Conservation (phyloP, 257 asterid species). For the Jaltomata sinuosa region DNA sequence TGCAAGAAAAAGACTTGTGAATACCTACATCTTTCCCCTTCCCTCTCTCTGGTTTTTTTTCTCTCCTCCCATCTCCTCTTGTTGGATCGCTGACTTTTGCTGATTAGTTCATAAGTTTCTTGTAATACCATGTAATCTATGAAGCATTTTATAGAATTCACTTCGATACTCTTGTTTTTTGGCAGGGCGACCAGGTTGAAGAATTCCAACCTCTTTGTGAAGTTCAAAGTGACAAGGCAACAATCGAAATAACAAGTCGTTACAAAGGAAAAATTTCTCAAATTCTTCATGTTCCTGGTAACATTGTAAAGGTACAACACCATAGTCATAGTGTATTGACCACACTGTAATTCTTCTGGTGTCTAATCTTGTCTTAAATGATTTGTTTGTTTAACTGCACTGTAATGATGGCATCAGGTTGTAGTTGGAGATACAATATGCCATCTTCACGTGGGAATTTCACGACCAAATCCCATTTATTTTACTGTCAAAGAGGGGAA, state of each 20-base stretch:
- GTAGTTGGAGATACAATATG: background rate
- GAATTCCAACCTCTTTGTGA: conserved; percentile 98
- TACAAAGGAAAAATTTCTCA: conserved; percentile 69
- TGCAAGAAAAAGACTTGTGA: background rate
- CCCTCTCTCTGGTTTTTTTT: background rate
- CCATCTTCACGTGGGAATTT: background rate
- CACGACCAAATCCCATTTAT: background rate
- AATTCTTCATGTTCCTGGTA: conserved; percentile 74
- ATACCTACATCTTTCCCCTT: background rate
- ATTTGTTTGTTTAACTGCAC: background rate
- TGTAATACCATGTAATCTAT: background rate
- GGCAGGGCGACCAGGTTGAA: conserved; percentile 84
- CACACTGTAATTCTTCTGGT: background rate
- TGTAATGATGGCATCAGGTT: background rate
- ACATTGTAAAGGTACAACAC: conserved; percentile 66
- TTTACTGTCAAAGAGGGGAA: background rate
- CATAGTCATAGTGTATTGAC: background rate
- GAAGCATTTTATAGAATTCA: background rate
- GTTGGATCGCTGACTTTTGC: background rate
- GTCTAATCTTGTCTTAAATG: background rate
- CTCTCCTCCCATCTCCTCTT: background rate
- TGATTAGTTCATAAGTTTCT: background rate
- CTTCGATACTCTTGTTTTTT: background rate
- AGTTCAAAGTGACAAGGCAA: conserved; percentile 99
- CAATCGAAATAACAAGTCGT: conserved; percentile 94